phyloP scores from a whole-genome alignment of 371 early-diverging fungal genomes.

The Syncephalastrum monosporum region DNA sequence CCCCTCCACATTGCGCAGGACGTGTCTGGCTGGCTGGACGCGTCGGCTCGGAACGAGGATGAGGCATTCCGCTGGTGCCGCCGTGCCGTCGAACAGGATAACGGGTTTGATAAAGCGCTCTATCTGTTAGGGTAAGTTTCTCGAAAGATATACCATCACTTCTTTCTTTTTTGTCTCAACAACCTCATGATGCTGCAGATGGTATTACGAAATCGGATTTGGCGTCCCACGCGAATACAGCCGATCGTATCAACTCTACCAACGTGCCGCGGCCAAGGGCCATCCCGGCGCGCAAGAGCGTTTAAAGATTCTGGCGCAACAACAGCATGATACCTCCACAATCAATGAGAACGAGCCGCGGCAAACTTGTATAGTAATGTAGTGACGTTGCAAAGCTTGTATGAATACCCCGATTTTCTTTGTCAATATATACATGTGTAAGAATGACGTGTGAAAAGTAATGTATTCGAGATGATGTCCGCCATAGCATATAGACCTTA shows the following conservation, averaged over 20 bases:
- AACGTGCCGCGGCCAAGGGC: slow-evolving; percentile 26
- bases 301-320: not conserved
- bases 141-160: not conserved
- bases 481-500: too few species aligned
- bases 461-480: too few species aligned
- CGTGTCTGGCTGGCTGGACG: slow-evolving; percentile 36
- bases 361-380: too few species aligned
- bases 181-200: slow-evolving; percentile 10
- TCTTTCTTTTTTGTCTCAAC: not conserved
- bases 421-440: too few species aligned
- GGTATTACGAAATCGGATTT: slow-evolving; percentile 31
- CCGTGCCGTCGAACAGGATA: slow-evolving; percentile 27
- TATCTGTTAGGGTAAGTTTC: slow-evolving; percentile 17
- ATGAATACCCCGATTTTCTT: too few species aligned
- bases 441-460: too few species aligned
- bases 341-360: too few species aligned
- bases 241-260: slow-evolving; percentile 19
- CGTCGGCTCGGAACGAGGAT: slow-evolving; percentile 44
- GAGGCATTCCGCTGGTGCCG: slow-evolving; percentile 47
- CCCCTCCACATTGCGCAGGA: slow-evolving; percentile 15
- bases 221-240: slow-evolving; percentile 21
- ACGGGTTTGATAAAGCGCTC: slow-evolving; percentile 30
- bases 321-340: too few species aligned
- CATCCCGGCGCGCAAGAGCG: slow-evolving; percentile 16
- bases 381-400: too few species aligned